phyloP scores from a whole-genome alignment of 108 stramenopile species.

The Cyclostephanos invisitatus region DNA sequence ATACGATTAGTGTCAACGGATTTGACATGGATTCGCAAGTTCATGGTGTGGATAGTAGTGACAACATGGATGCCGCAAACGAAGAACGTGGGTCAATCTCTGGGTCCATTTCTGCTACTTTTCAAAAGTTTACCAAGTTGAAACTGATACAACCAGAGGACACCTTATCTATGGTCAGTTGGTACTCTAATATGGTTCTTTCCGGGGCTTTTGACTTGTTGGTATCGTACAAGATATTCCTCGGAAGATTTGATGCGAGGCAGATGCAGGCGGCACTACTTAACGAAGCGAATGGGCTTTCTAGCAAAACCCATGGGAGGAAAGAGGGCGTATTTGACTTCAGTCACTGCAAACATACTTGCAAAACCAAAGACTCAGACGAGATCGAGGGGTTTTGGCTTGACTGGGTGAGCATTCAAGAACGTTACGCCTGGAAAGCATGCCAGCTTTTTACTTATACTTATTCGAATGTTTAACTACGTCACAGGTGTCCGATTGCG shows the following conservation, averaged over 20 bases:
- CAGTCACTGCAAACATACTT: conserved; percentile 4
- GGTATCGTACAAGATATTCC: conserved; percentile 56
- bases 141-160: conserved; percentile 46
- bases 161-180: conserved; percentile 60
- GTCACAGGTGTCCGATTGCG: conserved; percentile 66
- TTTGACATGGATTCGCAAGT: conserved; percentile 22
- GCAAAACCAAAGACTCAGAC: conserved; percentile 4
- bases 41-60: conserved; percentile 9
- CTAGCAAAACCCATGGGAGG: conserved; percentile 7
- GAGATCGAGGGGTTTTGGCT: conserved; percentile 58
- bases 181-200: conserved; percentile 54
- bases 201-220: conserved; percentile 43
- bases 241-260: conserved; percentile 66
- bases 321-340: conserved; percentile 50
- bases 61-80: conserved; percentile 7
- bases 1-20: conserved; percentile 29
- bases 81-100: conserved; percentile 13
- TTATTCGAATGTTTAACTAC: no score
- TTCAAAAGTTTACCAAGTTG: conserved; percentile 36
- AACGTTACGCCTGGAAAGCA: no score
- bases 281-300: conserved; percentile 1
- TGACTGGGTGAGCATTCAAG: no score
- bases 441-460: no score
- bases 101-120: conserved; percentile 36
- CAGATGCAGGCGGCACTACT: conserved; percentile 56